Base-by-base conservation (phyloP, 176 grass and related monocot species). In the Neostapfia colusana region DNA sequence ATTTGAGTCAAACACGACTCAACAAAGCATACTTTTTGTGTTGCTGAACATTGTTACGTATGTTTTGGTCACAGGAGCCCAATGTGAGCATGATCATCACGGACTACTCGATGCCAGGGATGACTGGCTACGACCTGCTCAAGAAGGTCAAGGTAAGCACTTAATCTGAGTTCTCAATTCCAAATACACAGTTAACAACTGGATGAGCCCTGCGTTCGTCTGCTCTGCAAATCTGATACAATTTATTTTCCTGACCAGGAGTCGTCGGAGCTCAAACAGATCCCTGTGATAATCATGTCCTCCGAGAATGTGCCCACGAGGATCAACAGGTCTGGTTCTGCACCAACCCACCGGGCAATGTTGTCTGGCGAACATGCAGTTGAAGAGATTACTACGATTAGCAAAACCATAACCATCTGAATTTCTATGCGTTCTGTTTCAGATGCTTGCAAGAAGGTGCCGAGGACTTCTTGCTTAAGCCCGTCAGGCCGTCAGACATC, bases 401-500 rank as follows among this genome's bases (percentile, higher is more conserved):
- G 8, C 8, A 24, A 34, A 18, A 46, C 4, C 5, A 14, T 21
- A 24, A 49, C 5, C 3, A 38, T 13, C n/a, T 48, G 17, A 24
- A 14, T 26, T 18, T 17, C 25, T 3, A 24, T 16, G 14, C 15
- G 16, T 1, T 53, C 1, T 0, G 1, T 69, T 80, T 24, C 76
- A 85, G 83, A 58, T 85, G 83, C 49, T 8, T 85, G 76, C 77
- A 85, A 50, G 83, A 85, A 79, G 83, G 83, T 10, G 83, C 83
- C 0, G 83, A 79, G 76, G 83, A 85, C 15, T 79, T 85, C 49
- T 11, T 73, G 50, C 83, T 85, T 1, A 85, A 85, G 60, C 83
- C 83, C 7, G 83, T 79, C n/a, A 73, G 83, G 76, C 76, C 83
- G 61, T 26, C 83, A 10, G 83, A 85, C 61, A 73, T 85, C 62